Conservation (phyloP, 805 yeast species). For the Lipomyces kockii region DNA sequence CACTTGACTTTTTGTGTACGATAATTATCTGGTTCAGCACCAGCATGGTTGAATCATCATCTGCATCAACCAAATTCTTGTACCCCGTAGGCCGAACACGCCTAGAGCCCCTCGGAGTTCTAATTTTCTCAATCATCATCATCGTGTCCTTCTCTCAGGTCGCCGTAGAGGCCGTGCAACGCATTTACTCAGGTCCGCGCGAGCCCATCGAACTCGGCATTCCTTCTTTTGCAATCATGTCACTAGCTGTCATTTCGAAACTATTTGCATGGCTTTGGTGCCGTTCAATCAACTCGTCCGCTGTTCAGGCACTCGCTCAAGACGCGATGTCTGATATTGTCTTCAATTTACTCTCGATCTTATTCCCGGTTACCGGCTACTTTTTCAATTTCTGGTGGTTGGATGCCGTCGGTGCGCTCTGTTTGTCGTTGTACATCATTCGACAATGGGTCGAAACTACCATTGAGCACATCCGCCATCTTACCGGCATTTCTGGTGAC, state of each 20-base stretch:
- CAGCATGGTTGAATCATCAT: conserved; percentile 23
- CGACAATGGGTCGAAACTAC: conserved; percentile 59
- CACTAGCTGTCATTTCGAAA: conserved; percentile 63
- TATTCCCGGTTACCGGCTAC: conserved; percentile 69
- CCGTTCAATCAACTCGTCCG: conserved; percentile 60
- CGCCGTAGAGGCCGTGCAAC: conserved; percentile 62
- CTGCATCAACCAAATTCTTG: conserved; percentile 10
- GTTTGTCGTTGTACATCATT: conserved; percentile 58
- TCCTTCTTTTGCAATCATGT: conserved; percentile 63
- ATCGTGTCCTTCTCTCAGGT: conserved; percentile 74
- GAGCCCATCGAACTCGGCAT: conserved; percentile 52
- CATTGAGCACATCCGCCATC: conserved; percentile 62
- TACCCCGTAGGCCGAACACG: conserved; percentile 72
- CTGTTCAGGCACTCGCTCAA: conserved; percentile 79
- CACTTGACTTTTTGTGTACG: conserved; percentile 74
- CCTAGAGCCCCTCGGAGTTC: conserved; percentile 79
- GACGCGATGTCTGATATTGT: conserved; percentile 80
- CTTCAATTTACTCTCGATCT: conserved; percentile 64
- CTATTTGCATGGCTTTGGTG: conserved; percentile 69
- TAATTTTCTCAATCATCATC: conserved; percentile 72
- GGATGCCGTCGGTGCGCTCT: conserved; percentile 64
- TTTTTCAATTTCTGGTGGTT: conserved; percentile 52
- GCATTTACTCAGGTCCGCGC: conserved; percentile 47
- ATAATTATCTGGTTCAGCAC: conserved; percentile 68
- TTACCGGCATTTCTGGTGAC: conserved; percentile 65